Base-by-base conservation (phyloP, 352 stramenopile species). In the Pythium sukuiense region DNA sequence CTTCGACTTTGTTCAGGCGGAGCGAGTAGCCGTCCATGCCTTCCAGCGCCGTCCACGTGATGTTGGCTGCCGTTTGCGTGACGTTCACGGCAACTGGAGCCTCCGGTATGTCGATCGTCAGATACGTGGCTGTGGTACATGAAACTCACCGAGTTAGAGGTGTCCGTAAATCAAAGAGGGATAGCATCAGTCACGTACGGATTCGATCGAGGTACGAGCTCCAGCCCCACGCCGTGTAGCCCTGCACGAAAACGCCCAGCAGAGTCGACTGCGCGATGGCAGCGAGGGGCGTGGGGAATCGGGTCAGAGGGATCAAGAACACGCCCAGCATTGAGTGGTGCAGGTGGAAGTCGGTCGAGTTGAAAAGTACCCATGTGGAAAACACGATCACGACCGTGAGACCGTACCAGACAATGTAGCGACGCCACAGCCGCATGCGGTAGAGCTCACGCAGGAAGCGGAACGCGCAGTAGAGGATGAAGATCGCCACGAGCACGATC, bases 151-250 rank as follows among this genome's bases (percentile, higher is more conserved):
- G 20, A 24, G 29, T 59, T 45, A 58, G 33, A 29, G 27, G 20
- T 14, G 3, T n/a, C 3, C 37, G 13, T n/a, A 26, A 57, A 50
- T 24, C 20, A 24, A 29, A 59, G 16, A 13, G 9, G 39, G 3
- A 50, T 29, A 62, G 20, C 37, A 63, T 11, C 33, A 50, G 27
- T 2, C 24, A 84, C 77, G 59, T 78, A 92, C 84, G 78, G 7
- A 81, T 85, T 0, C 63, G 78, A 12, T 85, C 77, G 18, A 95
- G 73, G 65, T 88, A 93, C 2, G 83, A 79, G 16, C 55, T 61
- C 86, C 86, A 95, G 1, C 86, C 86, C 84, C 84, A 95, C 0
- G 81, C 82, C 0, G 84, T 71, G 32, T 93, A 93, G 54, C 86
- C 86, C 50, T 95, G 84, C 6, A 93, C 71, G 41, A 92, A 93